Evolutionary conservation across 257 asterid species (phyloP).

Genomic region (Solanum medicagineum): DNA sequence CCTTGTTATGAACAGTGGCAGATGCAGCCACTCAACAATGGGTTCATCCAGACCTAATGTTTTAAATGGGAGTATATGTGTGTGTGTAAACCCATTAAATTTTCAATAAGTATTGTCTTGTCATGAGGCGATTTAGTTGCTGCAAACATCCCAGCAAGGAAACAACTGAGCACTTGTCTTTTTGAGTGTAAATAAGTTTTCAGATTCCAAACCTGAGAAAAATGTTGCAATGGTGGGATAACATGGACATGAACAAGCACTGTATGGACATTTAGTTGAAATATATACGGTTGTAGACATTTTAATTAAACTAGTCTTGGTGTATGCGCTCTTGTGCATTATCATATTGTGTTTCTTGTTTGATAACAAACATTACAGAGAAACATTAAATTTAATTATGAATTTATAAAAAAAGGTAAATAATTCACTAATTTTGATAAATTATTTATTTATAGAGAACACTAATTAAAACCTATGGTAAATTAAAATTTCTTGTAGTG

Average conservation of each 20-base stretch:
- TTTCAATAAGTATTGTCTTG: not conserved
- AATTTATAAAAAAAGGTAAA: too few relatives aligned
- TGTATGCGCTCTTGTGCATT: too few relatives aligned
- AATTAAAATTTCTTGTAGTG: too few relatives aligned
- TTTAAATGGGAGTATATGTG: not conserved
- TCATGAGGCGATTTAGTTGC: not conserved
- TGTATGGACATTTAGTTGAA: not conserved
- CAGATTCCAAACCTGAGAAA: not conserved
- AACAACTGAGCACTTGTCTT: not conserved
- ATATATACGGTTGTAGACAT: not conserved
- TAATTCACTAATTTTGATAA: too few relatives aligned
- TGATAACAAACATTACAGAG: too few relatives aligned
- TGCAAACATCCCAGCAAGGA: not conserved
- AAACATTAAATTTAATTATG: too few relatives aligned
- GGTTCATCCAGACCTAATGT: not conserved
- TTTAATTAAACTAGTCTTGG: too few relatives aligned
- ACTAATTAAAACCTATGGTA: too few relatives aligned
- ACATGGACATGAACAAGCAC: not conserved
- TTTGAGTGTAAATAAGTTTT: not conserved
- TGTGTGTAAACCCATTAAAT: not conserved
- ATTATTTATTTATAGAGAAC: too few relatives aligned
- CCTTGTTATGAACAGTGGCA: not conserved
- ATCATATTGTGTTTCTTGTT: too few relatives aligned
- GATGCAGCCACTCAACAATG: not conserved
- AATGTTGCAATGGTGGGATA: not conserved